These are phyloP conservation scores for Pistacia atlantica DNA, from an alignment of 345 rosid genomes.

Conservation along the genomic window DNA sequence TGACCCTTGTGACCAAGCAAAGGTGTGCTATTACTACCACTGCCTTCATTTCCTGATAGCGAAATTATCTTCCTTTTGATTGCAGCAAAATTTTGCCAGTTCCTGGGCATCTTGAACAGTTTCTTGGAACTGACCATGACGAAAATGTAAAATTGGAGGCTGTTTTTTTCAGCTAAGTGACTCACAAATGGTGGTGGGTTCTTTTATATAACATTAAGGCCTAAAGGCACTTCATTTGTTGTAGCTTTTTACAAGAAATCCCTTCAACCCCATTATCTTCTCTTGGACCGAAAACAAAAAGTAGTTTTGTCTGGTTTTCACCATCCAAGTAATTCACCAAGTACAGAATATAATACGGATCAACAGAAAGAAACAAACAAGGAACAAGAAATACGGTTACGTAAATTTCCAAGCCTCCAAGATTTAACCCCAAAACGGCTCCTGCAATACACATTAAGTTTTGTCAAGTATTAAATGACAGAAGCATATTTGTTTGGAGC, in stretches of 20 bases:
- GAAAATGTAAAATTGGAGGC: neutral
- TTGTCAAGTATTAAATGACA: no score
- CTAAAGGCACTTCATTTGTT: neutral
- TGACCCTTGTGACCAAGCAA: neutral
- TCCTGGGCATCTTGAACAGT: neutral
- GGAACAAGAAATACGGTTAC: neutral
- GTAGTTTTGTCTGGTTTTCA: neutral
- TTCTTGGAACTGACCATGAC: neutral
- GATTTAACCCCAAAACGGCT: no score
- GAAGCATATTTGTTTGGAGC: no score
- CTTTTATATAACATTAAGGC: neutral
- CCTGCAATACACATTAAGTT: no score
- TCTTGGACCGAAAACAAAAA: no score
- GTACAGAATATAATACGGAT: neutral
- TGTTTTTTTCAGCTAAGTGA: neutral
- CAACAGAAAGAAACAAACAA: neutral
- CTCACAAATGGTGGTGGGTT: neutral
- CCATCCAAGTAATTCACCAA: neutral
- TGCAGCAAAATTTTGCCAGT: neutral
- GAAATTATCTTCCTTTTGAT: neutral
- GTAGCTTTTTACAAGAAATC: neutral
- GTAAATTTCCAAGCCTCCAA: neutral
- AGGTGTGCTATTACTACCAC: neutral
- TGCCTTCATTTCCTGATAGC: neutral
- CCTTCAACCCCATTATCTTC: neutral